Evolutionary conservation across 805 yeast species (phyloP).

Genomic region (Spencermartinsiella europaea): DNA sequence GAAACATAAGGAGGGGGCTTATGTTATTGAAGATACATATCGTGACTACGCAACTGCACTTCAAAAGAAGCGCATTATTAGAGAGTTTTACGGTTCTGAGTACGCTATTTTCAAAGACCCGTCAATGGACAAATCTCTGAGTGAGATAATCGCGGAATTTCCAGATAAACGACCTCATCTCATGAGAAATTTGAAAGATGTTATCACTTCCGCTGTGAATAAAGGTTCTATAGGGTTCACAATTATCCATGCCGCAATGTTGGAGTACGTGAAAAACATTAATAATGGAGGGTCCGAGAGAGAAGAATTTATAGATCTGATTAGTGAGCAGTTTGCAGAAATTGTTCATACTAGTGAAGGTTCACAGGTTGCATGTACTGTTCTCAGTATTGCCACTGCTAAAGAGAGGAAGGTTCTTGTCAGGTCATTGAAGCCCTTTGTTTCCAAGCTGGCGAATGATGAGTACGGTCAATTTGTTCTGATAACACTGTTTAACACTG

Average conservation of each 20-base stretch:
- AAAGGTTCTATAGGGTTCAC: conserved; percentile 97
- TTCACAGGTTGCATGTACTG: conserved; percentile 78
- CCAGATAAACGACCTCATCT: conserved; percentile 76
- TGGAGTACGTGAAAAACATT: conserved; percentile 72
- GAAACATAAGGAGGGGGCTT: conserved; percentile 98
- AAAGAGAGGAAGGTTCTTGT: conserved; percentile 83
- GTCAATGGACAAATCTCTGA: conserved; percentile 55
- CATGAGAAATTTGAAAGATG: conserved; percentile 68
- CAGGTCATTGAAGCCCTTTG: conserved; percentile 69
- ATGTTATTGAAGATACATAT: conserved; percentile 89
- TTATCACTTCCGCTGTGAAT: conserved; percentile 84
- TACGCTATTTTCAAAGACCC: conserved; percentile 83
- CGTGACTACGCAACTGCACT: conserved; percentile 78
- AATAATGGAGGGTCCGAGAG: conserved; percentile 52
- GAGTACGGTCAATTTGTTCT: conserved; percentile 83
- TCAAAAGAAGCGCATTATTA: conserved; percentile 84
- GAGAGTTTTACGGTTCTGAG: conserved; percentile 96
- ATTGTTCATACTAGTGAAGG: conserved; percentile 95
- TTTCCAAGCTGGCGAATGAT: conserved; percentile 68
- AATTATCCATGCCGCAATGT: conserved; percentile 93
- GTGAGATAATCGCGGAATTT: conserved; percentile 59
- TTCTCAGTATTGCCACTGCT: conserved; percentile 78
- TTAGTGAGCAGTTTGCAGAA: conserved; percentile 88
- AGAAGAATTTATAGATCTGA: conserved; percentile 73
- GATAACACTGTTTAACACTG: conserved; percentile 72